Conservation (phyloP, 768 basidiomycete species). For the Tricholoma furcatifolium region DNA sequence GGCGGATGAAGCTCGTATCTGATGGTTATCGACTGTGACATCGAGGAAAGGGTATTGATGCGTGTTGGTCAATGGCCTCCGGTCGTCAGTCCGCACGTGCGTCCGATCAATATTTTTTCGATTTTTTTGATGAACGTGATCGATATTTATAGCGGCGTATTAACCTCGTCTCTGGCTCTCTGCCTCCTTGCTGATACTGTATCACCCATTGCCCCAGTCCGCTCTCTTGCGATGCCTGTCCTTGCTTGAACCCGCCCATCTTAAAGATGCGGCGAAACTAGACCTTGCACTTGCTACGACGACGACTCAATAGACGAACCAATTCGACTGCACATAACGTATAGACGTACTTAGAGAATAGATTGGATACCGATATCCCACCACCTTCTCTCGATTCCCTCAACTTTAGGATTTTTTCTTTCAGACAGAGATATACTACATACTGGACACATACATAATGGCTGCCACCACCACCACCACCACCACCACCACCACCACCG, state of each 20-base stretch:
- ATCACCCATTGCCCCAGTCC: not conserved
- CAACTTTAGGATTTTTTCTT: too few species aligned
- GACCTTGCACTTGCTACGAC: not conserved
- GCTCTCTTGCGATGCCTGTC: constrained; percentile 41
- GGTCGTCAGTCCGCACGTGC: not conserved
- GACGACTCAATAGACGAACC: too few species aligned
- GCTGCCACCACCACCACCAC: constrained; percentile 16
- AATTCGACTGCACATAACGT: too few species aligned
- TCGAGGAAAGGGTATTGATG: constrained; percentile 19
- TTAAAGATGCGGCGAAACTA: constrained; percentile 1
- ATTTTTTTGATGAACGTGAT: not conserved
- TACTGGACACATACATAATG: constrained; percentile 1
- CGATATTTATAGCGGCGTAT: constrained; percentile 4
- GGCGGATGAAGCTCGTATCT: constrained; percentile 46
- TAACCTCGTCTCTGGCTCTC: not conserved
- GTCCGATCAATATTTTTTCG: constrained; percentile 4
- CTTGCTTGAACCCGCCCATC: constrained; percentile 35
- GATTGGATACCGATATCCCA: too few species aligned
- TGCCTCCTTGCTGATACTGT: not conserved
- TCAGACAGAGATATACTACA: constrained; percentile 1
- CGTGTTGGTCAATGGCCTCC: constrained; percentile 18
- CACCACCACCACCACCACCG: constrained; percentile 17
- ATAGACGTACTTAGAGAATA: too few species aligned
- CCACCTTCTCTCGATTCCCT: too few species aligned
- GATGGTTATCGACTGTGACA: constrained; percentile 31